phyloP scores from a whole-genome alignment of 495 filamentous ascomycete species.

The Xylaria flabelliformis region DNA sequence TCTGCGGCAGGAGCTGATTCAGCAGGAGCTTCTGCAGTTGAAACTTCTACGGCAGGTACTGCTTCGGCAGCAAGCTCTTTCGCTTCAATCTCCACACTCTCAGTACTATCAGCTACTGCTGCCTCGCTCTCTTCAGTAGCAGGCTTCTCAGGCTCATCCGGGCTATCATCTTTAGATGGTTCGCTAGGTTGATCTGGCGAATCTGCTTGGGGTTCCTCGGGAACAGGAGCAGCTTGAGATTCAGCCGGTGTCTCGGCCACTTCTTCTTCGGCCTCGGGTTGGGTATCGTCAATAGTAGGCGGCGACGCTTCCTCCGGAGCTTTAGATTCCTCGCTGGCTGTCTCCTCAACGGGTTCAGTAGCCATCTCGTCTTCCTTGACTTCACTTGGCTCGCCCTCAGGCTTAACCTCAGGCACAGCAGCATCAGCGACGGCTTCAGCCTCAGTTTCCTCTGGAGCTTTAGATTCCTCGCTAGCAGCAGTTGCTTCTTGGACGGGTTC shows the following conservation, averaged over 20 bases:
- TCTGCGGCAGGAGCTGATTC: background rate
- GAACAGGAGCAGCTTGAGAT: background rate
- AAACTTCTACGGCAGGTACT: background rate
- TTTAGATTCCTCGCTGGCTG: conserved; percentile 1
- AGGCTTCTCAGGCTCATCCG: conserved; percentile 3
- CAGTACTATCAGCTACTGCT: background rate
- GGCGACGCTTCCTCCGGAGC: conserved; percentile 1
- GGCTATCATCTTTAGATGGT: background rate
- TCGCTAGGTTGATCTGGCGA: background rate
- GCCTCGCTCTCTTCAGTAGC: conserved; percentile 12
- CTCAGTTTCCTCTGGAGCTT: background rate
- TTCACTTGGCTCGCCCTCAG: background rate
- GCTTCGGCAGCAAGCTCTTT: conserved; percentile 5
- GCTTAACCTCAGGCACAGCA: background rate
- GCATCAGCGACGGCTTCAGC: background rate
- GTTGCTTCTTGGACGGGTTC: background rate
- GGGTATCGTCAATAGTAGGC: background rate
- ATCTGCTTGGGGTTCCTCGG: background rate
- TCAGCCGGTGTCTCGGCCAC: background rate
- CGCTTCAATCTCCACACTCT: background rate
- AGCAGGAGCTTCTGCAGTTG: conserved; percentile 4
- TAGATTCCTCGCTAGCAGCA: background rate
- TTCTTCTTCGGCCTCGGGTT: background rate
- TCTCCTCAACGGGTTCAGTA: background rate
- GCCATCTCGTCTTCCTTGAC: background rate